Conservation (phyloP, 2,329 filamentous ascomycete species). For the Paraphoma sp. region DNA sequence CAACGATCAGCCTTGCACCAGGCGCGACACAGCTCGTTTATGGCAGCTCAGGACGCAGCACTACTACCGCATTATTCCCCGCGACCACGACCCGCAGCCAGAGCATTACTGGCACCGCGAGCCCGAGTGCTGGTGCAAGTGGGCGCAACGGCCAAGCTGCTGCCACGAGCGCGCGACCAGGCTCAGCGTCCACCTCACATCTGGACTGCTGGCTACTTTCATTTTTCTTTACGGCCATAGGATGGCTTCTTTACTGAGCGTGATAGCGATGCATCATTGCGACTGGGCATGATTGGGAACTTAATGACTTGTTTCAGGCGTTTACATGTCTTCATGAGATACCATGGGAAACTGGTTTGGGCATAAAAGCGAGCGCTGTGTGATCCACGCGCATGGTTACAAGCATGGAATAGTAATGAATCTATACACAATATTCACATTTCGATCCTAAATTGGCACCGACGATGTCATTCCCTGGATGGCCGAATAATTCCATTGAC, state of each 20-base stretch:
- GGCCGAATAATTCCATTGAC: no score
- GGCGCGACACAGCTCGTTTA: constrained; percentile 48
- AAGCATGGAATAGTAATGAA: neutral
- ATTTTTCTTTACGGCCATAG: neutral
- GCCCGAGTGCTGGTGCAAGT: constrained; percentile 24
- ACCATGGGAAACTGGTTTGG: neutral
- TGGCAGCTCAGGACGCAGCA: constrained; percentile 39
- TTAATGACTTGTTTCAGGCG: neutral
- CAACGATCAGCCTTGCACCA: constrained; percentile 41
- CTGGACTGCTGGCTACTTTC: neutral
- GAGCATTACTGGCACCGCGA: constrained; percentile 8
- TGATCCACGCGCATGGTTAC: neutral
- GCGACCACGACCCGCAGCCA: constrained; percentile 39
- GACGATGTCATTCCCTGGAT: no score
- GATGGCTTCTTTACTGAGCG: neutral
- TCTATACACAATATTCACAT: neutral
- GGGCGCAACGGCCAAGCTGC: constrained; percentile 12
- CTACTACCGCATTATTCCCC: constrained; percentile 47
- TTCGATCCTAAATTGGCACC: neutral
- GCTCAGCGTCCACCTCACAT: neutral
- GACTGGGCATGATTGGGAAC: neutral
- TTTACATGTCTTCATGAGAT: neutral
- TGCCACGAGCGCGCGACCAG: constrained; percentile 11
- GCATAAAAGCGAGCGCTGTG: neutral
- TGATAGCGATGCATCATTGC: neutral